phyloP scores from a whole-genome alignment of 345 rosid genomes.

The Populus davidiana region DNA sequence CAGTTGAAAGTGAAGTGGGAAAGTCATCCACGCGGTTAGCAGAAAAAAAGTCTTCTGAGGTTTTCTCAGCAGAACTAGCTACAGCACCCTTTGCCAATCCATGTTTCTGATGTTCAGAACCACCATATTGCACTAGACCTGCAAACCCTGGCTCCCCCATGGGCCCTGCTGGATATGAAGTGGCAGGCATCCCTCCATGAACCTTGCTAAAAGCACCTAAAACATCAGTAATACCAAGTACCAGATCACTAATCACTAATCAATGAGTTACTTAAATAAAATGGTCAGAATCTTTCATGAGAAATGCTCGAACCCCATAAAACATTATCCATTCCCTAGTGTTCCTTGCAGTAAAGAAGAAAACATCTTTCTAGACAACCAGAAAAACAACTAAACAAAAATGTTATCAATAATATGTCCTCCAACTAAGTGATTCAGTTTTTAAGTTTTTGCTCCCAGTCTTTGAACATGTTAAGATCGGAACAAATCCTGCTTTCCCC shows the following conservation, averaged over 20 bases:
- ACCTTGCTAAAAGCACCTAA: constrained; percentile 53
- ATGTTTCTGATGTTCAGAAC: constrained; percentile 25
- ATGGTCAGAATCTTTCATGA: neutral
- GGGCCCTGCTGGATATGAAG: constrained; percentile 31
- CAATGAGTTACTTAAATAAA: neutral
- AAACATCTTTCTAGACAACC: neutral
- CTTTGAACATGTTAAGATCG: neutral
- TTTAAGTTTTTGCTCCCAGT: neutral
- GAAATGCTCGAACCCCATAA: neutral
- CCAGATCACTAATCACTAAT: constrained; percentile 6
- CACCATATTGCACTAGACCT: constrained; percentile 28
- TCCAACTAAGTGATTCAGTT: neutral
- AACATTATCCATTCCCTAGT: neutral
- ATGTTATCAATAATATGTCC: neutral
- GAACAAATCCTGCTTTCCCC: neutral
- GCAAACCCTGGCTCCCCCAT: constrained; percentile 39
- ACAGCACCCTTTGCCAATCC: constrained; percentile 16
- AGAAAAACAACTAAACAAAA: neutral
- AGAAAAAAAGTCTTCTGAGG: constrained; percentile 24
- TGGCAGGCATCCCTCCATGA: constrained; percentile 45
- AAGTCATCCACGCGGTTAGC: constrained; percentile 39
- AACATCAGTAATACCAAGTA: constrained; percentile 12
- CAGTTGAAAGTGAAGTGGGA: constrained; percentile 29
- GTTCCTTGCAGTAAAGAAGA: neutral
- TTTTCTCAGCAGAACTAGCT: constrained; percentile 24